These are phyloP conservation scores for Colletotrichum siamense DNA, from an alignment of 2,329 filamentous ascomycete species.

Conservation along the genomic window DNA sequence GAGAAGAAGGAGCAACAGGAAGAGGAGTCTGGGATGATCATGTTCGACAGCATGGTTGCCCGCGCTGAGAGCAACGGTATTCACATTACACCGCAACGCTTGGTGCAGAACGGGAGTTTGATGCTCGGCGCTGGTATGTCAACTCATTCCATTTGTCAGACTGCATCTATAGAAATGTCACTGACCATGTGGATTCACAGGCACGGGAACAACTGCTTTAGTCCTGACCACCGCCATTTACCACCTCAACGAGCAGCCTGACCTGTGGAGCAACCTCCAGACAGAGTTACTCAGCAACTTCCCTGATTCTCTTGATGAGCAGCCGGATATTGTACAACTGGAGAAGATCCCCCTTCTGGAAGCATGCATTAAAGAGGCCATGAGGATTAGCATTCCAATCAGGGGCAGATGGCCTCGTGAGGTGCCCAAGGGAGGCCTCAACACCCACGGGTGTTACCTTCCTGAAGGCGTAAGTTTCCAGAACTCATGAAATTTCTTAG, in stretches of 20 bases:
- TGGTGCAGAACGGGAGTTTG: background rate
- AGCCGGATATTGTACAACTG: background rate
- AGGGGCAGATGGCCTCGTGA: background rate
- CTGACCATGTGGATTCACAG: too few relatives aligned
- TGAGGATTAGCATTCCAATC: background rate
- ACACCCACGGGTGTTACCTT: background rate
- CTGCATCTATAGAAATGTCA: too few relatives aligned
- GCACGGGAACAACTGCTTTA: background rate
- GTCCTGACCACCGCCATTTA: background rate
- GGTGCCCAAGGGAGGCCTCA: background rate
- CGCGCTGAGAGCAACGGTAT: background rate
- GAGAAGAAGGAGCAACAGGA: background rate
- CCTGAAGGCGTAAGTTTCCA: background rate
- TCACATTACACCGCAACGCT: background rate
- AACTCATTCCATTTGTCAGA: accelerated
- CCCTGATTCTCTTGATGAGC: background rate
- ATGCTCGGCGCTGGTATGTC: background rate
- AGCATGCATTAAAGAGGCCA: background rate
- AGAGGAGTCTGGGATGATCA: background rate
- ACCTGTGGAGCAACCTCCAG: background rate
- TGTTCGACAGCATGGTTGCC: background rate
- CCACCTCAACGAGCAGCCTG: background rate
- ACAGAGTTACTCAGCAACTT: background rate
- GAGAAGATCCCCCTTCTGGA: background rate
- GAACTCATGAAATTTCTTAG: accelerated